Base-by-base conservation (phyloP, 768 basidiomycete genomes). In the Mycena vulgaris region DNA sequence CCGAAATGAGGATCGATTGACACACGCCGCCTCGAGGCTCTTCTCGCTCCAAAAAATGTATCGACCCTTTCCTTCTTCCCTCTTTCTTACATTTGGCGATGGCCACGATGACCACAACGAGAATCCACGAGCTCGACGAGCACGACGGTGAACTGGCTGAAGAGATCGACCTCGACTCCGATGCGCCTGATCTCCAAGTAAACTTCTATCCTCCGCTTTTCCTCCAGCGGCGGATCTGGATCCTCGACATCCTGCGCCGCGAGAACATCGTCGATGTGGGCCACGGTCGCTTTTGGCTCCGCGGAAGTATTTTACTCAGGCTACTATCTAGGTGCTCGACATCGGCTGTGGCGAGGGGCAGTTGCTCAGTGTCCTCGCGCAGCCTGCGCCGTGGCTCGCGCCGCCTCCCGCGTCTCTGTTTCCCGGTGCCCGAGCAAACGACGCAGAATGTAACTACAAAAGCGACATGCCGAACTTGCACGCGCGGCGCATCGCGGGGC, bases 291-390 rank as follows among this genome's bases (percentile, higher is more conserved):
- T 31, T 51, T 40, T 28, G 58, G 51, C 56, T 58, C 70, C 52
- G 51, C 62, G 57, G 60, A 39, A 55, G 40, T 56, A 42, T 68
- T 60, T 60, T 49, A 16, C 55, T 59, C 7, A 67, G 4, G 5
- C 60, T 48, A 58, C 30, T 59, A 14, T 31, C 28, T 66, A 95
- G 94, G 85, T 96, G 9, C 82, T 95, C 55, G 95, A 97, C 74
- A 83, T 95, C 30, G 95, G 95, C 5, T 97, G 95, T 74, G 95
- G 95, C 45, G 90, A 94, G 79, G 95, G 95, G 25, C 84, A 90
- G 42, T 85, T 96, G 10, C 87, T 96, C 17, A 78, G 84, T 0
- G 86, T 90, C 13, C 88, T 97, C 14, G 88, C 89, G 71, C 90
- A 93, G 75, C 92, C 95, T 0, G 89, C 95, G 1, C 90, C 92